These are phyloP conservation scores for Trypanosoma avium DNA, from an alignment of 208 protist species.

Conservation along the genomic window DNA sequence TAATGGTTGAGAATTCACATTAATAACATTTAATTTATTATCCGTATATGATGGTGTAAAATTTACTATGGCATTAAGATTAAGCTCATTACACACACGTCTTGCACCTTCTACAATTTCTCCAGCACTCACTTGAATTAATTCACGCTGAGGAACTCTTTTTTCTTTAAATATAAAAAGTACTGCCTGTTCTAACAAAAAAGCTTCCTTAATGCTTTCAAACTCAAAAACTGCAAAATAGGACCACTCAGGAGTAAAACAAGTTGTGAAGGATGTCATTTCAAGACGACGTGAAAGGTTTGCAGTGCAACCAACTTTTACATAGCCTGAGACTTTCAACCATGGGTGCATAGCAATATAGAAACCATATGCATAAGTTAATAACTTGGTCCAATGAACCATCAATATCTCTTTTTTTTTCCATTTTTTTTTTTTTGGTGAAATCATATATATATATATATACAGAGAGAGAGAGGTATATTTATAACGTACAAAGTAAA, in stretches of 20 bases:
- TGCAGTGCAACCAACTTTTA: conserved; percentile 71
- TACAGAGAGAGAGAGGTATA: too few relatives aligned
- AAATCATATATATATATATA: too few relatives aligned
- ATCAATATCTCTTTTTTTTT: conserved; percentile 9
- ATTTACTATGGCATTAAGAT: conserved; percentile 30
- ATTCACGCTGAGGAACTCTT: conserved; percentile 58
- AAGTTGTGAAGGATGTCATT: conserved; percentile 73
- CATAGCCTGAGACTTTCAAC: conserved; percentile 48
- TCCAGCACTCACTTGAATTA: conserved; percentile 39
- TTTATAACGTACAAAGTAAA: too few relatives aligned
- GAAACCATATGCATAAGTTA: conserved; percentile 38
- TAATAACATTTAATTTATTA: not conserved
- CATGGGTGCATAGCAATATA: conserved; percentile 77
- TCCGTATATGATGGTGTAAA: not conserved
- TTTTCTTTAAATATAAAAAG: conserved; percentile 51
- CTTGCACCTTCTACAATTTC: conserved; percentile 36
- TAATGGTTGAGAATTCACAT: not conserved
- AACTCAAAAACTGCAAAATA: conserved; percentile 65
- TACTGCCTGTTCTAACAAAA: conserved; percentile 76
- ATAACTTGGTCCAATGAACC: not conserved
- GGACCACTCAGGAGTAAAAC: conserved; percentile 76
- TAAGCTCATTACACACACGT: conserved; percentile 37
- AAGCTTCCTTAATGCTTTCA: conserved; percentile 44
- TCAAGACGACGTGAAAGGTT: conserved; percentile 58
- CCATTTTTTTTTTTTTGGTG: conserved; percentile 3